Evolutionary conservation across 192 early-diverging fungal species (phyloP).

Genomic region (Linnemannia schmuckeri): DNA sequence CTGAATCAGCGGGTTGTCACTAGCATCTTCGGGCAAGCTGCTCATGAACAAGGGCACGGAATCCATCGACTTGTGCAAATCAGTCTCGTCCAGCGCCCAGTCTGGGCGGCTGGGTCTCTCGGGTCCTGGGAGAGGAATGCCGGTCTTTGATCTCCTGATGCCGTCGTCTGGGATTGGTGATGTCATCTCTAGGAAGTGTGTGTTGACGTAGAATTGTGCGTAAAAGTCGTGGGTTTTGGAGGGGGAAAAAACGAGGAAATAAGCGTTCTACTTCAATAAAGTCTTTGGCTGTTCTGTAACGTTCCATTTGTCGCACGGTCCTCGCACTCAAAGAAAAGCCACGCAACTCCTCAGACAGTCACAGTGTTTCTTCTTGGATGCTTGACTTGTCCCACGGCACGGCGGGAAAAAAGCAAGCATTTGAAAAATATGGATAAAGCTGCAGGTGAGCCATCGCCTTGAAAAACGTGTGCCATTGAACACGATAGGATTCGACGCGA

Average conservation of each 20-base stretch:
- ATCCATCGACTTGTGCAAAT: conserved; percentile 71
- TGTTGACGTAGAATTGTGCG: not conserved
- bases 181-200: not conserved
- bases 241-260: not conserved
- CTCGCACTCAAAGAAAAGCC: not conserved
- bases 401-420: not conserved
- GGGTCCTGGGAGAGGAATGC: conserved; percentile 56
- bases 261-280: not conserved
- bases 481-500: conserved; percentile 3
- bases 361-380: not conserved
- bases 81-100: conserved; percentile 61
- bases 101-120: conserved; percentile 41
- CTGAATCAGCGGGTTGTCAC: conserved; percentile 80
- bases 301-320: not conserved
- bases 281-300: not conserved
- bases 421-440: not conserved
- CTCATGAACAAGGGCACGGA: conserved; percentile 98
- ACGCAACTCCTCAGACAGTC: not conserved
- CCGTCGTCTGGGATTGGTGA: conserved; percentile 40
- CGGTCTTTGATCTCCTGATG: conserved; percentile 39
- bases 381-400: not conserved
- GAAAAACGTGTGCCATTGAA: conserved; percentile 1
- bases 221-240: not conserved
- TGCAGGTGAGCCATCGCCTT: not conserved
- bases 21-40: conserved; percentile 73